phyloP scores from a whole-genome alignment of 768 basidiomycete species.

The Rhodotorula babjevae region DNA sequence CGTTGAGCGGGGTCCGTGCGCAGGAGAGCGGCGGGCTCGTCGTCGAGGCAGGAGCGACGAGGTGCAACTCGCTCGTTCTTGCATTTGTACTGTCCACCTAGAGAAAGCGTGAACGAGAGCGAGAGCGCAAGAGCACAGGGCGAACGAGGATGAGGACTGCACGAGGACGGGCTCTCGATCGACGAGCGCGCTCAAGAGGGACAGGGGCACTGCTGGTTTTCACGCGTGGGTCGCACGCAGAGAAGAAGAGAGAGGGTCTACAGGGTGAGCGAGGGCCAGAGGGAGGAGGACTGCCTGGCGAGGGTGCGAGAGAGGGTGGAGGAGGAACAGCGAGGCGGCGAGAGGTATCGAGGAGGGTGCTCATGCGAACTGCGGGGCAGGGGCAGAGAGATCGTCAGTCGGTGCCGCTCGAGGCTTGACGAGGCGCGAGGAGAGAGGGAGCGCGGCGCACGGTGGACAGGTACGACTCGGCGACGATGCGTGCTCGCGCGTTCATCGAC shows the following conservation, averaged over 20 bases:
- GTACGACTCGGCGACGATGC: constrained; percentile 96
- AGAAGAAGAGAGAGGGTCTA: background rate
- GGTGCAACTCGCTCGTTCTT: too few relatives aligned
- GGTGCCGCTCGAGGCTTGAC: background rate
- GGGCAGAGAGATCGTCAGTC: too few relatives aligned
- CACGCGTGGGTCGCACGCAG: background rate
- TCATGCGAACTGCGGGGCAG: background rate
- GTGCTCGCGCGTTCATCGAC: constrained; percentile 87
- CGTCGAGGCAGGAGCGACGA: background rate
- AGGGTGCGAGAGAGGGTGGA: too few relatives aligned
- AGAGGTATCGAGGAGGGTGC: background rate
- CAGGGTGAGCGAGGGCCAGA: background rate
- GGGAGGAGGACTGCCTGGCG: background rate
- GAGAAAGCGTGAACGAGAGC: too few relatives aligned
- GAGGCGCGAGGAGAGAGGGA: background rate
- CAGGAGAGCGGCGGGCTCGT: too few relatives aligned
- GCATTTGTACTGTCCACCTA: too few relatives aligned
- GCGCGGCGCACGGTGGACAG: constrained; percentile 48
- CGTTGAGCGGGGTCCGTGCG: too few relatives aligned
- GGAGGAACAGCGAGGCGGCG: background rate
- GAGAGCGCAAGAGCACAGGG: too few relatives aligned
- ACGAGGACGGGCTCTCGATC: too few relatives aligned
- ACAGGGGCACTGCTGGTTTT: background rate
- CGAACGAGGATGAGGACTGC: too few relatives aligned
- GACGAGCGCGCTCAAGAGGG: too few relatives aligned